A percentile compares a stretch with the other conserved stretches of the same genome.
phyloP scores from a whole-genome alignment of 2,329 filamentous ascomycete species.

The Paracorniculantispora psalliotae region DNA sequence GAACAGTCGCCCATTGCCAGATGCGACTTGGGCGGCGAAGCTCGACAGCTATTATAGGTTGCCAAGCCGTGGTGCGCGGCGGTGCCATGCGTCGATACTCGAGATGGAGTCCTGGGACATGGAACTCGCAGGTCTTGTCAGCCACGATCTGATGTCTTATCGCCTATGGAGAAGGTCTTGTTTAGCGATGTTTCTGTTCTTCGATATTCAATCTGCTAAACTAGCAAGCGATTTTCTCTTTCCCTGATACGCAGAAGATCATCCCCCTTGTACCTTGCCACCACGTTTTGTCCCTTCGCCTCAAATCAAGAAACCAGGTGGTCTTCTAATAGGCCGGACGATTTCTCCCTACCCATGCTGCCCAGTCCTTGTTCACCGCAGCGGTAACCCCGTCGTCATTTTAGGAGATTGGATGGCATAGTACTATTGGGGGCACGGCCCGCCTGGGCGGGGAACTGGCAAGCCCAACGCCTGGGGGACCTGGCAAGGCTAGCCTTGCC shows the following conservation, averaged over 20 bases:
- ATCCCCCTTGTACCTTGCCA: background rate
- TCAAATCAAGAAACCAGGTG: too few species aligned
- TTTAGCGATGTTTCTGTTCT: background rate
- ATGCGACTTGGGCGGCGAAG: background rate
- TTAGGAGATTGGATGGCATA: slow-evolving; percentile 1
- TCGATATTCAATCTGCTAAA: background rate
- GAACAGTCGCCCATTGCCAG: background rate
- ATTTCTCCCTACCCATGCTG: background rate
- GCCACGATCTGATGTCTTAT: background rate
- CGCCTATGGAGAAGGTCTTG: background rate
- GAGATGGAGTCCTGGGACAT: background rate
- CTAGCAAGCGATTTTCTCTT: background rate
- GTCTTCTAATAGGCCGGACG: too few species aligned
- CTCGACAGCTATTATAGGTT: background rate
- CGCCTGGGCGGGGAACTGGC: background rate
- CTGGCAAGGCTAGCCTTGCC: background rate
- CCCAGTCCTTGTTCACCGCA: background rate
- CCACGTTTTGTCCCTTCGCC: background rate
- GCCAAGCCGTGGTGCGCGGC: background rate
- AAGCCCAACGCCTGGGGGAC: background rate
- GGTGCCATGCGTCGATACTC: background rate
- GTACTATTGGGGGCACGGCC: slow-evolving; percentile 1
- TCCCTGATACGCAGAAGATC: background rate
- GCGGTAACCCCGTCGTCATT: background rate
- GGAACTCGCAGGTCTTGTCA: background rate